Evolutionary conservation across 2,329 filamentous ascomycete genomes (phyloP), one percentile per base, ranked within the genome.

Genomic region (Diaporthe velutina): DNA sequence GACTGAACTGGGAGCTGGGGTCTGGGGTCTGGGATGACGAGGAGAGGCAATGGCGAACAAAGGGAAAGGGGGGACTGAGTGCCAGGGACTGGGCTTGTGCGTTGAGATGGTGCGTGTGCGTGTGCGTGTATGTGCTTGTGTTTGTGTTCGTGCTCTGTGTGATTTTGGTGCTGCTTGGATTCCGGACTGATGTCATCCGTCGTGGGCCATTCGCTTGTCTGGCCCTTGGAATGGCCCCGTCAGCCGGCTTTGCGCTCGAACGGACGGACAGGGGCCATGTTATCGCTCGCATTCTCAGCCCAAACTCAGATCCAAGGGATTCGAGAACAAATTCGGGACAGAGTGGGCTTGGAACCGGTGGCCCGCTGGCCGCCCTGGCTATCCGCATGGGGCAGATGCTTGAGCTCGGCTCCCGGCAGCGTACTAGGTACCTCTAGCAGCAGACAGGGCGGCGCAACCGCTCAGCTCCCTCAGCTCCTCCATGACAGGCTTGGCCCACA

Each of bases 361-460:
- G 45, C 64, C 64, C 45, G 33, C 64, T 52, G 64, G 64, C 45
- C 48, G 64, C 60, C 60, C 42, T 64, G 58, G 60, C 60, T 48
- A 25, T 28, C 45, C 48, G 64, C 64, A 67, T 52, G 64, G 45
- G 64, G 64, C 33, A 67, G 48, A 64, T 45, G 70, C 45, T 54
- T 64, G 70, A 35, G 57, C 70, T 30, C 70, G 70, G 70, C 45
- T 72, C 70, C 70, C 70, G 70, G 70, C 70, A 54, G 70, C 57
- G 25, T 22, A 17, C 58, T 45, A 52, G 48, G 54, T 19, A 35
- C 25, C 9, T 22, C 17, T 35, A n/a, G 50, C 8, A 58, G 52
- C 55, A 40, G 54, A 50, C 70, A 28, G 70, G 55, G 58, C 30
- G 70, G 57, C 57, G 70, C 55, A 61, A 30, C 33, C 38, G 42